Evolutionary conservation across 768 basidiomycete genomes (phyloP).

Genomic region (Suillus bovinus): DNA sequence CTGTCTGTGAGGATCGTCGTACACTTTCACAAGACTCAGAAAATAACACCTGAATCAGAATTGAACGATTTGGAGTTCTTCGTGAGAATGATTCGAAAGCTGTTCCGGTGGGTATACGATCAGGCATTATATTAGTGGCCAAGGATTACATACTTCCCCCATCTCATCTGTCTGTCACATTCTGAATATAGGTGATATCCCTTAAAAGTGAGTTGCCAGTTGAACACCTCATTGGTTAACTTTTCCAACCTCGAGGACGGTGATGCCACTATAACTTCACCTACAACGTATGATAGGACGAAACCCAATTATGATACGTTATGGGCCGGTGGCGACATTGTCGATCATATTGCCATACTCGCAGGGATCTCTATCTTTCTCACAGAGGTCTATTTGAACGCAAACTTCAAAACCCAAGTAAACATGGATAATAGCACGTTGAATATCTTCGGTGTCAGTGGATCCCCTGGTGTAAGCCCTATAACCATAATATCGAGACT

Average conservation of each 20-base stretch:
- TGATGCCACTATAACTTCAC: neutral
- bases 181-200: too few relatives aligned
- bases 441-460: neutral
- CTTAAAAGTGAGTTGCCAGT: neutral
- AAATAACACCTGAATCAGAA: too few relatives aligned
- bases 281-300: neutral
- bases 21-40: too few relatives aligned
- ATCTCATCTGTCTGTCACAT: too few relatives aligned
- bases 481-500: neutral
- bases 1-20: too few relatives aligned
- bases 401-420: neutral
- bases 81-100: too few relatives aligned
- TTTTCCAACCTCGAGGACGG: neutral
- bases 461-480: slow-evolving; percentile 1
- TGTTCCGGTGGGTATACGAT: too few relatives aligned
- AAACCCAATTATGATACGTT: neutral
- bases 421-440: slow-evolving; percentile 1
- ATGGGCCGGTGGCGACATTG: slow-evolving; percentile 3
- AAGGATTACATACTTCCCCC: too few relatives aligned
- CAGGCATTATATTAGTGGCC: too few relatives aligned
- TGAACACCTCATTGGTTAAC: neutral
- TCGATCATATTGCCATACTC: neutral
- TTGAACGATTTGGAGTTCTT: too few relatives aligned
- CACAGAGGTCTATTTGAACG: neutral
- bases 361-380: neutral